A percentile compares a stretch with the other conserved stretches of the same genome.
These are phyloP conservation scores for Cetradonia linearis DNA, from an alignment of 495 filamentous ascomycete species.

Conservation along the genomic window DNA sequence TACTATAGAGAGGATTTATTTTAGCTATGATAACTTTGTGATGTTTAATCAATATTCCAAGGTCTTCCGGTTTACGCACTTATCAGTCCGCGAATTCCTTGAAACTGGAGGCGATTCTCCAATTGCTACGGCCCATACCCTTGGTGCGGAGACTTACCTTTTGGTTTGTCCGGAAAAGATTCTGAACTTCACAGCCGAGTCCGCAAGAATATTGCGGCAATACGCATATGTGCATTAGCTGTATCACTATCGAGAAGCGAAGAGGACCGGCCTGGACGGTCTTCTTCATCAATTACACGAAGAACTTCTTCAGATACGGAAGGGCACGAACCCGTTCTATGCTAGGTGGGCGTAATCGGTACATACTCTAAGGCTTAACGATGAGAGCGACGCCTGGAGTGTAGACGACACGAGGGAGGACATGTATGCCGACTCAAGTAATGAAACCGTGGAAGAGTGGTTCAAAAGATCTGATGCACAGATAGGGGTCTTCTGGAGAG, in stretches of 20 bases:
- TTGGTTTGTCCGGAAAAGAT: background rate
- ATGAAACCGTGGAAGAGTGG: background rate
- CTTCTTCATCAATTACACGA: background rate
- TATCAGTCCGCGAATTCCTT: conserved; percentile 27
- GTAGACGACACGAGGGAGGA: background rate
- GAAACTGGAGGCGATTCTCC: background rate
- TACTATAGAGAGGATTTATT: background rate
- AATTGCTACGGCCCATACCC: background rate
- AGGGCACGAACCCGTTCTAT: background rate
- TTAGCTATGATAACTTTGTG: conserved; percentile 20
- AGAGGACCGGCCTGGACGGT: background rate
- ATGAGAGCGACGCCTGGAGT: background rate
- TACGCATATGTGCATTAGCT: background rate
- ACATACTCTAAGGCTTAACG: background rate
- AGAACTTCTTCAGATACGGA: background rate
- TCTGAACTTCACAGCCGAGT: background rate
- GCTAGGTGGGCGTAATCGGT: background rate
- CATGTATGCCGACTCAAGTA: background rate
- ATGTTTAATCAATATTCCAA: conserved; percentile 22
- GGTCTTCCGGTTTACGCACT: conserved; percentile 26
- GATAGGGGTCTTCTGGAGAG: background rate
- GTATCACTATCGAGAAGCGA: background rate
- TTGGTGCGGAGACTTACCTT: background rate
- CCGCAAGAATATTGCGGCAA: background rate
- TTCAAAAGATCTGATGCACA: too few species aligned